These are phyloP conservation scores for Lepidopterella palustris DNA, from an alignment of 495 filamentous ascomycete species.

Conservation along the genomic window DNA sequence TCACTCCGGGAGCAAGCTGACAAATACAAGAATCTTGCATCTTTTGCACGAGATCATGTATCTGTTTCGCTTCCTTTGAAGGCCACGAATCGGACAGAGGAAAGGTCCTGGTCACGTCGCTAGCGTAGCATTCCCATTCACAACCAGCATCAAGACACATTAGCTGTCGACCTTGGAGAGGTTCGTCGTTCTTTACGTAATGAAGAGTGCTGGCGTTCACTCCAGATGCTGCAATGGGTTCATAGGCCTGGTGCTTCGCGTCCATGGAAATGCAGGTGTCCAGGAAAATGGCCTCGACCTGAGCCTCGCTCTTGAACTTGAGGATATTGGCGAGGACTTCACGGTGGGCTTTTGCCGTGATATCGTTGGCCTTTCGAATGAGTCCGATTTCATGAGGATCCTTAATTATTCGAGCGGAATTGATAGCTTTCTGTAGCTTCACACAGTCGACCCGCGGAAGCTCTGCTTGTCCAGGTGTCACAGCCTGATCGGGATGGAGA, in stretches of 20 bases:
- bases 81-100: conserved; percentile 63
- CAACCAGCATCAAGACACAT: conserved; percentile 79
- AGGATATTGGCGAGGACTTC: conserved; percentile 56
- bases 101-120: conserved; percentile 82
- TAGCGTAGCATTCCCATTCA: conserved; percentile 84
- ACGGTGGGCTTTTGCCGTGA: conserved; percentile 68
- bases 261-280: conserved; percentile 61
- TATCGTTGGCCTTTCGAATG: conserved; percentile 69
- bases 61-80: conserved; percentile 52
- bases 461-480: conserved; percentile 16
- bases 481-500: conserved; percentile 24
- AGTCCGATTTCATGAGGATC: conserved; percentile 70
- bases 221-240: conserved; percentile 76
- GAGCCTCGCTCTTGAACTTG: conserved; percentile 64
- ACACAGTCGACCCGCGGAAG: conserved; percentile 35
- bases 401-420: conserved; percentile 69
- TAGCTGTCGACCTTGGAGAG: conserved; percentile 58
- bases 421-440: conserved; percentile 58
- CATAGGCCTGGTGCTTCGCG: conserved; percentile 75
- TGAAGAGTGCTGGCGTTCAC: conserved; percentile 76
- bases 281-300: conserved; percentile 72
- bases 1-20: conserved; percentile 55
- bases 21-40: conserved; percentile 80
- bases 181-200: conserved; percentile 70
- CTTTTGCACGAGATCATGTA: conserved; percentile 68